Percentiles rank a stretch among this genome's conserved stretches.
Evolutionary conservation across 495 filamentous ascomycete genomes (phyloP).

Genomic region (Entonaema liquescens): DNA sequence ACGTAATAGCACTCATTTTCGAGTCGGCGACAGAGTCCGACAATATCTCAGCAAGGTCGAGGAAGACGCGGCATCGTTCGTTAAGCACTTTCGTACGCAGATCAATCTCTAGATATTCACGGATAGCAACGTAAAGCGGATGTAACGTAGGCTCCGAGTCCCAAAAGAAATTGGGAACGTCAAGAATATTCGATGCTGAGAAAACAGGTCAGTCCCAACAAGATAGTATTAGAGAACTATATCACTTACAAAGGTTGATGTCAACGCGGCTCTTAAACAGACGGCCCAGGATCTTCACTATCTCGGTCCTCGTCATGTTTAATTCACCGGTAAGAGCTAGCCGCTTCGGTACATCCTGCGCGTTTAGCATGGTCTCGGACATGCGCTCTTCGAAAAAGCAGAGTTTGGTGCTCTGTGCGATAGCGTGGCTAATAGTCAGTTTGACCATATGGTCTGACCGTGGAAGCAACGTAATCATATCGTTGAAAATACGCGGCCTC

Average conservation of each 20-base stretch:
- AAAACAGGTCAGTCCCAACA: slow-evolving; percentile 22
- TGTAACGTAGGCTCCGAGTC: slow-evolving; percentile 93
- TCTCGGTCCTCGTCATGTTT: slow-evolving; percentile 90
- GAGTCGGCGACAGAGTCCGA: slow-evolving; percentile 91
- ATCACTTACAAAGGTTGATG: slow-evolving; percentile 89
- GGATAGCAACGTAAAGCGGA: slow-evolving; percentile 91
- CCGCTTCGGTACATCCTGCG: slow-evolving; percentile 87
- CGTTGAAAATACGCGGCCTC: slow-evolving; percentile 92
- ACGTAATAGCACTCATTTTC: slow-evolving; percentile 92
- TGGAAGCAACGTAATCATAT: slow-evolving; percentile 96
- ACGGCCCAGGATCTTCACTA: slow-evolving; percentile 87
- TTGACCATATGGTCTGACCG: slow-evolving; percentile 98
- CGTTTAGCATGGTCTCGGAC: slow-evolving; percentile 91
- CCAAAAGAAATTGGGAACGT: slow-evolving; percentile 99
- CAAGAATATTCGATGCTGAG: slow-evolving; percentile 92
- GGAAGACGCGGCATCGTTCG: slow-evolving; percentile 94
- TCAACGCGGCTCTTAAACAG: slow-evolving; percentile 95
- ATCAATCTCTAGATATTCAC: slow-evolving; percentile 98
- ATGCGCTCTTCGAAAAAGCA: slow-evolving; percentile 97
- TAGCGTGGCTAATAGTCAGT: slow-evolving; percentile 94
- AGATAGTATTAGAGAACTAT: not conserved
- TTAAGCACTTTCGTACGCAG: slow-evolving; percentile 94
- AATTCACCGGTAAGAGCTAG: slow-evolving; percentile 89
- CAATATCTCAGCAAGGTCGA: slow-evolving; percentile 95
- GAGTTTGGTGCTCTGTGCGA: slow-evolving; percentile 96